Evolutionary conservation across 192 early-diverging fungal species (phyloP).

Genomic region (Oehlia diaphana): DNA sequence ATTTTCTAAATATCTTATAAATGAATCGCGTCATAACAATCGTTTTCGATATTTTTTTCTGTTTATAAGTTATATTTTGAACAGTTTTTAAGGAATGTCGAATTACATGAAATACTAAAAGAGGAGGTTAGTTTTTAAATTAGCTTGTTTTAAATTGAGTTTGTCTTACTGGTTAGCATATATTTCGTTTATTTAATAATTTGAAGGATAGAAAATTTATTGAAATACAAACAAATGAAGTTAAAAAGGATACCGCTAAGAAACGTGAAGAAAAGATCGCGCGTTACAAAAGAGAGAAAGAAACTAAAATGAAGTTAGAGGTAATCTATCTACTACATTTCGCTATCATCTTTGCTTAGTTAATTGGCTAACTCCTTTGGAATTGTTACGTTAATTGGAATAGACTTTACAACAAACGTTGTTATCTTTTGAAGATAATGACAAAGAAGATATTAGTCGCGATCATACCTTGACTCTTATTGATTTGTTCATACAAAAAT

Average conservation of each 20-base stretch:
- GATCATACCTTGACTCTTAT: conserved; percentile 72
- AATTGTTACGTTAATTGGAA: background rate
- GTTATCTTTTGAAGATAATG: conserved; percentile 37
- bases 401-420: conserved; percentile 37
- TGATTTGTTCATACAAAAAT: conserved; percentile 69
- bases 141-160: conserved; percentile 28
- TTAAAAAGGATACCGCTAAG: conserved; percentile 49
- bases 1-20: background rate
- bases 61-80: conserved; percentile 38
- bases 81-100: conserved; percentile 36
- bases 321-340: conserved; percentile 13
- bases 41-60: conserved; percentile 12
- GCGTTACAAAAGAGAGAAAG: conserved; percentile 76
- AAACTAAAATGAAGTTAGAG: conserved; percentile 57
- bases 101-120: conserved; percentile 39
- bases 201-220: conserved; percentile 41
- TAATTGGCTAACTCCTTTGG: background rate
- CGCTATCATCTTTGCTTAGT: background rate
- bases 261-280: conserved; percentile 72
- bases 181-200: conserved; percentile 35
- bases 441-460: conserved; percentile 75
- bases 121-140: conserved; percentile 9
- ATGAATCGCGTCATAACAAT: background rate
- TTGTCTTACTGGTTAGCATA: conserved; percentile 33
- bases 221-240: conserved; percentile 42